phyloP scores from a whole-genome alignment of 805 yeast genomes.

The Starmerella khaoyaiensis region DNA sequence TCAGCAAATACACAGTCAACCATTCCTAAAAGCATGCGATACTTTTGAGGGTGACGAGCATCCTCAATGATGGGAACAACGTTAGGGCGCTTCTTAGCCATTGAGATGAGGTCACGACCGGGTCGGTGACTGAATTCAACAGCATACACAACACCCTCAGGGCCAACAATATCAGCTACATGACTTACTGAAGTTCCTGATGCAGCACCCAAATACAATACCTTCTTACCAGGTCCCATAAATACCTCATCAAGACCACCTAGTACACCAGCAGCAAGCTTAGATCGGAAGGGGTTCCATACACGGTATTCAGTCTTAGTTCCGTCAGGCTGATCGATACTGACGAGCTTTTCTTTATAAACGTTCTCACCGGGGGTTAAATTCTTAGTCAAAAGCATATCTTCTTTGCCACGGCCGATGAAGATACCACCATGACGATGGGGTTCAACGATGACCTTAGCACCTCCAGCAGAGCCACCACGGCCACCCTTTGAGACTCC shows the following conservation, averaged over 20 bases:
- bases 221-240: constrained; percentile 97
- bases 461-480: constrained; percentile 50
- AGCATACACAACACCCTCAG: constrained; percentile 97
- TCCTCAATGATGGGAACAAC: constrained; percentile 98
- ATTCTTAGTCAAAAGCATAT: constrained; percentile 91
- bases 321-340: constrained; percentile 75
- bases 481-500: constrained; percentile 45
- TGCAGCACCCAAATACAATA: constrained; percentile 95
- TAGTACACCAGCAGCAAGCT: constrained; percentile 99
- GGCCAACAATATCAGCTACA: constrained; percentile 96
- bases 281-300: constrained; percentile 99
- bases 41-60: constrained; percentile 99
- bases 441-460: constrained; percentile 94
- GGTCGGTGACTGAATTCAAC: constrained; percentile 99
- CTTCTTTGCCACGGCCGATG: constrained; percentile 99
- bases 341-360: constrained; percentile 93
- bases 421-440: constrained; percentile 97
- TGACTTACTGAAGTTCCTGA: constrained; percentile 98
- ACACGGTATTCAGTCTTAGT: constrained; percentile 98
- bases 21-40: constrained; percentile 98
- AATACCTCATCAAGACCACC: constrained; percentile 98
- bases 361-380: constrained; percentile 97
- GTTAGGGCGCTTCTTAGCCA: constrained; percentile 99
- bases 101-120: constrained; percentile 96
- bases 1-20: constrained; percentile 98